Conservation (phyloP, 805 yeast genomes). For the Wickerhamiella hasegawae region DNA sequence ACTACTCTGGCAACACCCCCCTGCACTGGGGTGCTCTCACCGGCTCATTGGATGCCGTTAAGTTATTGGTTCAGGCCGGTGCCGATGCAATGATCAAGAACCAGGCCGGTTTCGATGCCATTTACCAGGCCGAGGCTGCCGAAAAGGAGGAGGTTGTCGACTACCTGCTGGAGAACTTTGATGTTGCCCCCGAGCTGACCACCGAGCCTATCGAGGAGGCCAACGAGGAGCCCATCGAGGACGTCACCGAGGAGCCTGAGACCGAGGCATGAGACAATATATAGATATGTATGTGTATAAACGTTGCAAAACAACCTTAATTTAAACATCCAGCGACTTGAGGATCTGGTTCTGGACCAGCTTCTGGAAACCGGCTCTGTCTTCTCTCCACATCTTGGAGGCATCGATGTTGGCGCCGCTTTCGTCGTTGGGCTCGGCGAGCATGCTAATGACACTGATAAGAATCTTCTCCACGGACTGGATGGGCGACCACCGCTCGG, state of each 20-base stretch:
- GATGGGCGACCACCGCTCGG: slow-evolving; percentile 96
- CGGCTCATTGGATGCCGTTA: slow-evolving; percentile 62
- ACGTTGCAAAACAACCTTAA: background rate
- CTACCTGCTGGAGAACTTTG: slow-evolving; percentile 56
- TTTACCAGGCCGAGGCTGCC: slow-evolving; percentile 77
- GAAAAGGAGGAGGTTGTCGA: slow-evolving; percentile 62
- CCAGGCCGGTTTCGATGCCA: slow-evolving; percentile 59
- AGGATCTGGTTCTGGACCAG: slow-evolving; percentile 54
- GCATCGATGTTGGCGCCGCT: slow-evolving; percentile 84
- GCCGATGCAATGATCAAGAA: slow-evolving; percentile 78
- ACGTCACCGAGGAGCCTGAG: background rate
- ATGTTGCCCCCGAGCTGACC: slow-evolving; percentile 49
- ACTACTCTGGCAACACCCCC: slow-evolving; percentile 83
- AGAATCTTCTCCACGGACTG: slow-evolving; percentile 95
- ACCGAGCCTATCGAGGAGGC: slow-evolving; percentile 15
- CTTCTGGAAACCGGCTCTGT: slow-evolving; percentile 48
- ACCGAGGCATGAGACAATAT: background rate
- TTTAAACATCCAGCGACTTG: slow-evolving; percentile 50
- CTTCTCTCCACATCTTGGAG: slow-evolving; percentile 79
- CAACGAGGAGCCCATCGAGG: slow-evolving; percentile 3
- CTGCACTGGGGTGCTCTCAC: slow-evolving; percentile 92
- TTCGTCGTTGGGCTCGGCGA: slow-evolving; percentile 88
- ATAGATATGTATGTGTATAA: background rate
- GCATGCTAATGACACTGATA: slow-evolving; percentile 84
- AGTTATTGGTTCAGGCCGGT: slow-evolving; percentile 53